A percentile compares a stretch with the other conserved stretches of the same genome.
These are phyloP conservation scores for Aspergillus intermedius DNA, from an alignment of 2,329 filamentous ascomycete species.

Conservation along the genomic window DNA sequence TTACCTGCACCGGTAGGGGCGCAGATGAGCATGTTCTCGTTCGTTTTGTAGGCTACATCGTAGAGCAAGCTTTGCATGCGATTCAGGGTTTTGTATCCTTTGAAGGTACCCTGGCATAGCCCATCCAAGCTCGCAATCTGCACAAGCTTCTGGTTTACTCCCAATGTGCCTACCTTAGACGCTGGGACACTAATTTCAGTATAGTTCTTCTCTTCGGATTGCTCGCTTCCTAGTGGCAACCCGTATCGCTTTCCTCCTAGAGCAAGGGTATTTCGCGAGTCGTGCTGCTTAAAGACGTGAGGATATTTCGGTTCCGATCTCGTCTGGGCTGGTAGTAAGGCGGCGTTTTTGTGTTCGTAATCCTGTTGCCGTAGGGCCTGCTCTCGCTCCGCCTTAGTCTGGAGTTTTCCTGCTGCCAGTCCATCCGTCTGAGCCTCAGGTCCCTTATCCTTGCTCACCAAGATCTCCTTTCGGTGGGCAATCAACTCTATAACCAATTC, in stretches of 20 bases:
- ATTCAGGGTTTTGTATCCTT: slow-evolving; percentile 86
- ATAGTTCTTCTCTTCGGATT: slow-evolving; percentile 68
- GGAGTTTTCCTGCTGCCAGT: slow-evolving; percentile 49
- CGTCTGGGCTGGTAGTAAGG: slow-evolving; percentile 63
- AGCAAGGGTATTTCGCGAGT: slow-evolving; percentile 79
- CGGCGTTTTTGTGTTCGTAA: slow-evolving; percentile 71
- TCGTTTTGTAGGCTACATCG: slow-evolving; percentile 89
- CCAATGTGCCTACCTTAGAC: slow-evolving; percentile 66
- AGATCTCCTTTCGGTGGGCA: slow-evolving; percentile 63
- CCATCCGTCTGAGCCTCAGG: slow-evolving; percentile 38
- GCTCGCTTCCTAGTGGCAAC: slow-evolving; percentile 68
- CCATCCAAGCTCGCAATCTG: slow-evolving; percentile 78
- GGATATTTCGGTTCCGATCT: slow-evolving; percentile 73
- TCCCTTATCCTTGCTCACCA: slow-evolving; percentile 34
- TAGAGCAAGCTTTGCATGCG: slow-evolving; percentile 98
- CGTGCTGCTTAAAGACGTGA: slow-evolving; percentile 81
- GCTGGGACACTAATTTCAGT: slow-evolving; percentile 88
- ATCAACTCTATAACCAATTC: slow-evolving; percentile 92
- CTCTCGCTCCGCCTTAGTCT: slow-evolving; percentile 71
- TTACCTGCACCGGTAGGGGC: slow-evolving; percentile 97
- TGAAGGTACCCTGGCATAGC: slow-evolving; percentile 84
- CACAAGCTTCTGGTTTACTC: slow-evolving; percentile 66
- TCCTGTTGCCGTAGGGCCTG: slow-evolving; percentile 70
- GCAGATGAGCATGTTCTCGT: slow-evolving; percentile 97
- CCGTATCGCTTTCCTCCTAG: slow-evolving; percentile 74